A percentile compares a stretch with the other conserved stretches of the same genome.
Conservation (phyloP, 306 rosid genomes). For the Lathyrus oleraceus region DNA sequence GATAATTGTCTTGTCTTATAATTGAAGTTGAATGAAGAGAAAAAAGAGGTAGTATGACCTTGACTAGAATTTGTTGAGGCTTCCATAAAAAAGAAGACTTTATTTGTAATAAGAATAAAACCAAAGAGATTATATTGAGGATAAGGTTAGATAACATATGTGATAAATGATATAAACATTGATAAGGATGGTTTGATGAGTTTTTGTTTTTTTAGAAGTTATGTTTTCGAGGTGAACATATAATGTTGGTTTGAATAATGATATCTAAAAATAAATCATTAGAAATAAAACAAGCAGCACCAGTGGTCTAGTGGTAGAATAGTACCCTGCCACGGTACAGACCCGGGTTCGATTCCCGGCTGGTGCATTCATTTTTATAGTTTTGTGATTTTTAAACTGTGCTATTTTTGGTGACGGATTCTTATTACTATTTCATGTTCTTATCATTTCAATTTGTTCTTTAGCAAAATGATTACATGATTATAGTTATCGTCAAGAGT, state of each 20-base stretch:
- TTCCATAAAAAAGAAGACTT: background rate
- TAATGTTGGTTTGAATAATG: too few species aligned
- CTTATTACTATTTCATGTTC: too few species aligned
- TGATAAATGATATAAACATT: background rate
- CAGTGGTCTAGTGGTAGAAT: conserved; percentile 99
- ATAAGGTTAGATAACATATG: background rate
- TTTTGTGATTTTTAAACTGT: too few species aligned
- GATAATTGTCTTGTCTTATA: background rate
- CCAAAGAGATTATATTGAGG: background rate
- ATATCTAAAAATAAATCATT: too few species aligned
- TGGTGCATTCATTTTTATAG: too few species aligned
- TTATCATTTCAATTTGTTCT: too few species aligned
- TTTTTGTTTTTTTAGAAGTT: too few species aligned
- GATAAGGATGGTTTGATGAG: background rate
- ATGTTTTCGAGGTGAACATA: background rate
- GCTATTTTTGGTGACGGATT: too few species aligned
- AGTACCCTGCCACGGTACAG: conserved; percentile 77
- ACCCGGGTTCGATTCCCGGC: conserved; percentile 88
- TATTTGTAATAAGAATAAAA: background rate
- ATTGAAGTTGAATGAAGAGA: too few species aligned
- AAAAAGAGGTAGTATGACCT: background rate
- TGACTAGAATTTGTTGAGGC: background rate
- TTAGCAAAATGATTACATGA: too few species aligned
- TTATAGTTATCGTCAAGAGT: background rate
- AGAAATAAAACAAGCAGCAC: conserved; percentile 34